Percentiles rank a stretch among this genome's conserved stretches.
Conservation (phyloP, 805 yeast species). For the Pichia rugopelliculosa region DNA sequence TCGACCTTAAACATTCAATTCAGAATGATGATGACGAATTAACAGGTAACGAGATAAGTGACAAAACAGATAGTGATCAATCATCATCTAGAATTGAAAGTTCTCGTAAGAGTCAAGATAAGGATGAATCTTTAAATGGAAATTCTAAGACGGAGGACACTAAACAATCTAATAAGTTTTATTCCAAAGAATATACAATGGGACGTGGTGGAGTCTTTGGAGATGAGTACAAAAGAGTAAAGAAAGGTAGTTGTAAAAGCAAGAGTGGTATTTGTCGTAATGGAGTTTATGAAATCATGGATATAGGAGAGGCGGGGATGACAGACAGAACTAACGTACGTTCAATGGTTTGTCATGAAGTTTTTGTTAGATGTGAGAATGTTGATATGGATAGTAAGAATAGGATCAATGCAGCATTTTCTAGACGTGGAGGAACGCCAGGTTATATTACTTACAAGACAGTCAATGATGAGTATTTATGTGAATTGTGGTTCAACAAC, state of each 20-base stretch:
- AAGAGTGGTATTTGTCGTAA: constrained; percentile 11
- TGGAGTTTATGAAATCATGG: neutral
- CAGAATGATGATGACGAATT: constrained; percentile 3
- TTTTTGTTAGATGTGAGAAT: constrained; percentile 3
- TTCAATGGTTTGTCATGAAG: constrained; percentile 12
- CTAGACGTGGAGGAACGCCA: constrained; percentile 8
- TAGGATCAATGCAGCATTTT: constrained; percentile 10
- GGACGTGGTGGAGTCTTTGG: constrained; percentile 15
- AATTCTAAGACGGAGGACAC: neutral
- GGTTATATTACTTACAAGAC: constrained; percentile 9
- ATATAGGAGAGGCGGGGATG: neutral
- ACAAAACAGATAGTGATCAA: neutral
- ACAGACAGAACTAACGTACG: neutral
- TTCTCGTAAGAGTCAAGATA: neutral
- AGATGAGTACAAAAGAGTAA: constrained; percentile 5
- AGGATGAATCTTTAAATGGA: neutral
- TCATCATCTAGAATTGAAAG: neutral
- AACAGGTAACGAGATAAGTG: neutral
- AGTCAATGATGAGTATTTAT: constrained; percentile 3
- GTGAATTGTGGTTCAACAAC: constrained; percentile 13
- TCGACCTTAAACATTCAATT: constrained; percentile 1
- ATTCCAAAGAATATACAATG: constrained; percentile 6
- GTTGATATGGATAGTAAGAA: constrained; percentile 14
- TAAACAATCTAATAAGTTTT: constrained; percentile 1
- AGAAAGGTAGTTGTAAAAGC: neutral